A percentile compares a stretch with the other conserved stretches of the same genome.
Evolutionary conservation across 2,329 filamentous ascomycete genomes (phyloP).

Genomic region (Pezizomycotina sp.): DNA sequence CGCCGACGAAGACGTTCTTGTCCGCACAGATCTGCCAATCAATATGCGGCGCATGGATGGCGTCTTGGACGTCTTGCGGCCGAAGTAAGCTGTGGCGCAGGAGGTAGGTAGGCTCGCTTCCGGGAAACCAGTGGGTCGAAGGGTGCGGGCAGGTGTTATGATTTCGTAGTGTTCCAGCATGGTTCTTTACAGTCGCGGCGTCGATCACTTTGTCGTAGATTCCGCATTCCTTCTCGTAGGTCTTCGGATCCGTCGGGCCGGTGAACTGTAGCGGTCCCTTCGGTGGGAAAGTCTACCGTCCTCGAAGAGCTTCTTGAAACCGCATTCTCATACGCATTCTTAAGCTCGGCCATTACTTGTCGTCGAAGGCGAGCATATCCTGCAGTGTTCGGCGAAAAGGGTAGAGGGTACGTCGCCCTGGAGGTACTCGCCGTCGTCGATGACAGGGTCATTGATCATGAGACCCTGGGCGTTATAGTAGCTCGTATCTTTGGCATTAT

Average conservation of each 20-base stretch:
- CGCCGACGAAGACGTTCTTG: conserved; percentile 33
- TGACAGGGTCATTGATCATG: conserved; percentile 55
- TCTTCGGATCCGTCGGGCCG: too few species aligned
- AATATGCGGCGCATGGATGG: conserved; percentile 44
- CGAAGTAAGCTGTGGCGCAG: conserved; percentile 48
- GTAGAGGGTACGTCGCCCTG: conserved; percentile 37
- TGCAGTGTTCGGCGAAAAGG: conserved; percentile 44
- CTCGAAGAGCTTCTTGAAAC: conserved; percentile 43
- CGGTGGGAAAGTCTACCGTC: conserved; percentile 51
- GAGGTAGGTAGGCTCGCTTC: conserved; percentile 40
- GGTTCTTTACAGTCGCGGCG: conserved; percentile 25
- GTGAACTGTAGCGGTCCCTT: conserved; percentile 43
- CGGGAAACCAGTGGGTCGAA: conserved; percentile 24
- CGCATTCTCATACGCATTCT: conserved; percentile 40
- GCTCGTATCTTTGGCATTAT: conserved; percentile 38
- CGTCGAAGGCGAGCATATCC: conserved; percentile 48
- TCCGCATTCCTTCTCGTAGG: too few species aligned
- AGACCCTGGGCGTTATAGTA: conserved; percentile 54
- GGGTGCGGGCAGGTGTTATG: conserved; percentile 37
- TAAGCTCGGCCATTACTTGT: conserved; percentile 39
- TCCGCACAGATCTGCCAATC: conserved; percentile 43
- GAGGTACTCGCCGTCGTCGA: conserved; percentile 37
- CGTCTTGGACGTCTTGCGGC: conserved; percentile 52
- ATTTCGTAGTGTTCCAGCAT: conserved; percentile 44
- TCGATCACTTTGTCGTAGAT: too few species aligned